These are phyloP conservation scores for Trichoderma sp. DNA, from an alignment of 2,329 filamentous ascomycete species.

Conservation along the genomic window DNA sequence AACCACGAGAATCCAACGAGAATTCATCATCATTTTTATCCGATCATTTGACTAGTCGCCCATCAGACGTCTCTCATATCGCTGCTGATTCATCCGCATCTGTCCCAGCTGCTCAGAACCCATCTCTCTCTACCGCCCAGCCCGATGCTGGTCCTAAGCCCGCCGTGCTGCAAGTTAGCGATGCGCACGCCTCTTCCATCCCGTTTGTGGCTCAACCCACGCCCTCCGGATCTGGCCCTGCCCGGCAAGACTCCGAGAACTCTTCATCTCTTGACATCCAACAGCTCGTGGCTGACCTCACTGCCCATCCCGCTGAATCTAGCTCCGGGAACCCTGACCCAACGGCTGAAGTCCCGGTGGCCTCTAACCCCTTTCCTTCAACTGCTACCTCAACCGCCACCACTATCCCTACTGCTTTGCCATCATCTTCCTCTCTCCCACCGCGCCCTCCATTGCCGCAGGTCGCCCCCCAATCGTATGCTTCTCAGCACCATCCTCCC, in stretches of 20 bases:
- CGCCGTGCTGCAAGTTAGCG: conserved; percentile 26
- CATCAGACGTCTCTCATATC: conserved; percentile 31
- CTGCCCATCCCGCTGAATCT: conserved; percentile 33
- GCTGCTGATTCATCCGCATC: conserved; percentile 33
- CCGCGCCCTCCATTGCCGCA: conserved; percentile 45
- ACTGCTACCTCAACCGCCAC: background rate
- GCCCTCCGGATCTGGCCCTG: conserved; percentile 30
- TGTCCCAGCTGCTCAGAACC: conserved; percentile 27
- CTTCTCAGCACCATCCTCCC: conserved; percentile 37
- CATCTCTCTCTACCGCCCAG: conserved; percentile 28
- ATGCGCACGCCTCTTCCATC: conserved; percentile 22
- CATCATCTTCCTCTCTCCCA: conserved; percentile 45
- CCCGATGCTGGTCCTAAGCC: conserved; percentile 29
- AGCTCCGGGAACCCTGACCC: conserved; percentile 30
- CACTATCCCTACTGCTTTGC: conserved; percentile 35
- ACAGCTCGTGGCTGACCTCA: conserved; percentile 42
- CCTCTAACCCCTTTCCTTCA: conserved; percentile 30
- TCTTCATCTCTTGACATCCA: conserved; percentile 37
- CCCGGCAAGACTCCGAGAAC: conserved; percentile 30
- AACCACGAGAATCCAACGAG: conserved; percentile 32
- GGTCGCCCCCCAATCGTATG: conserved; percentile 37
- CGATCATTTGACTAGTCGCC: conserved; percentile 37
- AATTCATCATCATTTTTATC: conserved; percentile 44
- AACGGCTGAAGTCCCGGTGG: conserved; percentile 28
- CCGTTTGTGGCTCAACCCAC: conserved; percentile 23